Conservation (phyloP, 106 monocot species). For the Dioscorea zingiberensis region DNA sequence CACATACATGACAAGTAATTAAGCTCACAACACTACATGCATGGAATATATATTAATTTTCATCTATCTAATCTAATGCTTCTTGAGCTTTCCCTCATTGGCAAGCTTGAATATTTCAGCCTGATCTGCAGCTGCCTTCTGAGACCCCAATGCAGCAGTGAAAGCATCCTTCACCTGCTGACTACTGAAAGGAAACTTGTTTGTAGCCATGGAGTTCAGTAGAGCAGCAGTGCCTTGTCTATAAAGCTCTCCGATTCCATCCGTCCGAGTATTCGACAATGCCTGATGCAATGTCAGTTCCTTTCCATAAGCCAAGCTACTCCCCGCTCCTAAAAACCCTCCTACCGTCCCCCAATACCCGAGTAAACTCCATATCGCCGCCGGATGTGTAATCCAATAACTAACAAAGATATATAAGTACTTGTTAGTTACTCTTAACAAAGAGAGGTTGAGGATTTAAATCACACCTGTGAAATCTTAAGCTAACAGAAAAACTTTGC, state of each 20-base stretch:
- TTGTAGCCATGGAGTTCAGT: conserved; percentile 68
- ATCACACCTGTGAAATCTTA: too few relatives aligned
- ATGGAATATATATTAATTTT: neutral
- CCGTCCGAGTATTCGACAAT: conserved; percentile 43
- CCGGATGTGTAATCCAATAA: conserved; percentile 79
- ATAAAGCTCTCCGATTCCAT: conserved; percentile 57
- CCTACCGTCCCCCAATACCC: conserved; percentile 47
- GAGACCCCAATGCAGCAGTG: conserved; percentile 23
- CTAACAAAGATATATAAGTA: conserved; percentile 15
- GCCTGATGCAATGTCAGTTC: conserved; percentile 52
- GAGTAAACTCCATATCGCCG: conserved; percentile 35
- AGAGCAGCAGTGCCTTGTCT: conserved; percentile 71
- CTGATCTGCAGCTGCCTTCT: conserved; percentile 42
- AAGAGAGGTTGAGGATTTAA: too few relatives aligned
- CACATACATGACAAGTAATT: neutral
- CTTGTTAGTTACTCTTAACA: neutral
- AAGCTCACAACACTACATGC: neutral
- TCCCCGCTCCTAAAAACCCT: conserved; percentile 39
- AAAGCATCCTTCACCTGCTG: conserved; percentile 64
- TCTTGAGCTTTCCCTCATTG: conserved; percentile 44
- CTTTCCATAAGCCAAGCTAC: conserved; percentile 24
- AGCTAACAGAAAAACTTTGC: too few relatives aligned
- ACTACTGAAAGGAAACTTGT: conserved; percentile 37
- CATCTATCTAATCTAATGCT: neutral
- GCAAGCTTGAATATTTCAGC: conserved; percentile 58